Percentiles rank a stretch among this genome's conserved stretches.
These are phyloP conservation scores for Elongisporangium undulatum DNA, from an alignment of 352 stramenopile genomes.

Conservation along the genomic window DNA sequence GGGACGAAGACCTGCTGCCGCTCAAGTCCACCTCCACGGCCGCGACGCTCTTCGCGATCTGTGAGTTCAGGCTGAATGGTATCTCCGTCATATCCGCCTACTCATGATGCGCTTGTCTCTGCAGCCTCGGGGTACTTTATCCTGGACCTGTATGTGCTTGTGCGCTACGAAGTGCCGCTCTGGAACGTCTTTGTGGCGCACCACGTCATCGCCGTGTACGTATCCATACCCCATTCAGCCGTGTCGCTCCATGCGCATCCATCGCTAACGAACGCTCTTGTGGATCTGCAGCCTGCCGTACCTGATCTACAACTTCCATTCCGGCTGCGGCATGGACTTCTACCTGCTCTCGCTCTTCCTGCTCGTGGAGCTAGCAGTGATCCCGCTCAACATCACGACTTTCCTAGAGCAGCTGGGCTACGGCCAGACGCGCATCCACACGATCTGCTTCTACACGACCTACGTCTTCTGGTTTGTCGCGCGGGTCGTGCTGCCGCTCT, in stretches of 20 bases:
- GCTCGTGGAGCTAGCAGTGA: slow-evolving; percentile 80
- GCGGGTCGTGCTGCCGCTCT: slow-evolving; percentile 70
- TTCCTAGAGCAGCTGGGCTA: slow-evolving; percentile 79
- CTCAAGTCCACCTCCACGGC: slow-evolving; percentile 44
- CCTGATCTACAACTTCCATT: slow-evolving; percentile 77
- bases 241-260: neutral
- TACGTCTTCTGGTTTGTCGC: slow-evolving; percentile 78
- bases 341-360: slow-evolving; percentile 80
- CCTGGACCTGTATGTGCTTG: slow-evolving; percentile 73
- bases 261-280: neutral
- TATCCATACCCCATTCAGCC: slow-evolving; percentile 6
- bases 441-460: slow-evolving; percentile 66
- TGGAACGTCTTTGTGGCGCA: slow-evolving; percentile 80
- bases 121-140: slow-evolving; percentile 79
- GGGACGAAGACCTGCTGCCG: slow-evolving; percentile 58
- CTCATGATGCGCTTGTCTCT: neutral
- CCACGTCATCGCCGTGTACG: slow-evolving; percentile 76
- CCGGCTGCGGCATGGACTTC: slow-evolving; percentile 65
- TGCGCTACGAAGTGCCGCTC: slow-evolving; percentile 66
- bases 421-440: slow-evolving; percentile 50
- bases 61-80: slow-evolving; percentile 40
- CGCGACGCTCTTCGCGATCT: slow-evolving; percentile 70
- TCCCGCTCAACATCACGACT: slow-evolving; percentile 77
- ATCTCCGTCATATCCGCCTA: neutral
- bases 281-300: slow-evolving; percentile 50